Conservation (phyloP, 2,329 filamentous ascomycete species). For the Nothopassalora personata region DNA sequence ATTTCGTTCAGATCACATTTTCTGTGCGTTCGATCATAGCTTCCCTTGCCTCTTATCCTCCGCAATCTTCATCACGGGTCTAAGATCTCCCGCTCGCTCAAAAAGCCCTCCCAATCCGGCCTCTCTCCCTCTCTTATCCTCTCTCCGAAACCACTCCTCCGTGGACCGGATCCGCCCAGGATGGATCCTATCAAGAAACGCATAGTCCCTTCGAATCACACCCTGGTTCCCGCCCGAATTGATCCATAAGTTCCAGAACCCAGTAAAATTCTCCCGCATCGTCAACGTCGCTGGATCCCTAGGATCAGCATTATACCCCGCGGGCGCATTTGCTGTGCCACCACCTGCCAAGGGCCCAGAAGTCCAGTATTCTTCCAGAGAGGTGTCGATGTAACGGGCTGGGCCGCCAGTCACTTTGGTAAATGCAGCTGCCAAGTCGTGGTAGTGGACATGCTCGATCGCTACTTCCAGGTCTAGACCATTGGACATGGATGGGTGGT, state of each 20-base stretch:
- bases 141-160: constrained; percentile 44
- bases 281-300: constrained; percentile 37
- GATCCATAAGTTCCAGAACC: constrained; percentile 48
- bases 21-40: not conserved
- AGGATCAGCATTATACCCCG: constrained; percentile 28
- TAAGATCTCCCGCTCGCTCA: constrained; percentile 8
- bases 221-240: constrained; percentile 39
- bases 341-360: constrained; percentile 35
- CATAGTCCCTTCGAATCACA: constrained; percentile 44
- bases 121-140: constrained; percentile 5
- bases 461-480: constrained; percentile 29
- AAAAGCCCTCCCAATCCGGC: constrained; percentile 7
- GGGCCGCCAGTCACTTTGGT: constrained; percentile 30
- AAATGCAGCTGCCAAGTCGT: constrained; percentile 30
- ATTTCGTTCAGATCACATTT: constrained; percentile 19
- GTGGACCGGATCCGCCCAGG: constrained; percentile 45
- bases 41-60: constrained; percentile 8
- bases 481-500: constrained; percentile 20
- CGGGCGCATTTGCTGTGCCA: constrained; percentile 44
- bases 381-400: constrained; percentile 27
- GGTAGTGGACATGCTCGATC: constrained; percentile 27
- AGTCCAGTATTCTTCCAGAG: constrained; percentile 34
- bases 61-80: constrained; percentile 12
- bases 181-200: constrained; percentile 49
- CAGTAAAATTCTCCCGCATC: constrained; percentile 46